Evolutionary conservation across 352 stramenopile genomes (phyloP).

Genomic region (Globisporangium solare): DNA sequence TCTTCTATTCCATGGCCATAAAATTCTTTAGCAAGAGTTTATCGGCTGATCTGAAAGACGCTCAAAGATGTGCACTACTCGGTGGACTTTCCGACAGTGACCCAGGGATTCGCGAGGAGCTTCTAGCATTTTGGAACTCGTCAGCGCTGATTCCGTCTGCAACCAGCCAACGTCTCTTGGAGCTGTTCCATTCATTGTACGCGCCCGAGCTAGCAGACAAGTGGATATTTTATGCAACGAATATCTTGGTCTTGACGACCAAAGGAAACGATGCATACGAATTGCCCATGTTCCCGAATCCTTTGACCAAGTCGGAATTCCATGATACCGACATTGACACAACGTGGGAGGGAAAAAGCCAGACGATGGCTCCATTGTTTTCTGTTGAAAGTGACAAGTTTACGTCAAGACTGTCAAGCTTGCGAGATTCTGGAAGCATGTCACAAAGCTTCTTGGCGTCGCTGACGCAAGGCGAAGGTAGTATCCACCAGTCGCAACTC

Average conservation of each 20-base stretch:
- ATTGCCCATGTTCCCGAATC: constrained; percentile 39
- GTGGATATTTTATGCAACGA: constrained; percentile 69
- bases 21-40: constrained; percentile 28
- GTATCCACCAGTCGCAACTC: constrained; percentile 45
- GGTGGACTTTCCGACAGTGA: constrained; percentile 49
- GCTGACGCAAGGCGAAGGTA: constrained; percentile 15
- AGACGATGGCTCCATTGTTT: constrained; percentile 74
- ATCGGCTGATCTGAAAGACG: constrained; percentile 11
- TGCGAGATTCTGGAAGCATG: not conserved
- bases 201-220: constrained; percentile 39
- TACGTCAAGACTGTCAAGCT: constrained; percentile 12
- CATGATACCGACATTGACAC: constrained; percentile 53
- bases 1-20: constrained; percentile 41
- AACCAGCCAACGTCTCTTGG: constrained; percentile 39
- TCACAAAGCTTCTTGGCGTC: constrained; percentile 12
- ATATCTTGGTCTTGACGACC: constrained; percentile 41
- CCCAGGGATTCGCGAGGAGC: constrained; percentile 27
- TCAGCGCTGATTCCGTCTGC: constrained; percentile 24
- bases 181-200: constrained; percentile 50
- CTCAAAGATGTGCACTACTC: constrained; percentile 35
- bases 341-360: constrained; percentile 59
- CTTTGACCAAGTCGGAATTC: constrained; percentile 42
- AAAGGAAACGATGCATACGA: constrained; percentile 25
- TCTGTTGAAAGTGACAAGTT: constrained; percentile 63
- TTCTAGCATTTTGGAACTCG: constrained; percentile 44